Evolutionary conservation across 2,329 filamentous ascomycete species (phyloP), one percentile per base, ranked within the genome.

Genomic region (Hypoxylon sp.): DNA sequence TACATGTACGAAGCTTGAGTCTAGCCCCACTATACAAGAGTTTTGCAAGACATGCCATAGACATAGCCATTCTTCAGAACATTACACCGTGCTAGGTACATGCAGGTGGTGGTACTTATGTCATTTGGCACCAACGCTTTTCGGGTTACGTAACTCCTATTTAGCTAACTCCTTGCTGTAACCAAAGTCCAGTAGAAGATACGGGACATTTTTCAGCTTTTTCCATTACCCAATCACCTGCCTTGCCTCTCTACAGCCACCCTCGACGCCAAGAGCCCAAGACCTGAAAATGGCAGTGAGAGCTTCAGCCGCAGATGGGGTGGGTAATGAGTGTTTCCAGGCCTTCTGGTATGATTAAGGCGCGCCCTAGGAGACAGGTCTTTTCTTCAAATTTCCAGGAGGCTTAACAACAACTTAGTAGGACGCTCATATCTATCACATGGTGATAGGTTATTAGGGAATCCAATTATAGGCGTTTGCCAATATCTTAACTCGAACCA

Each of bases 201-300:
- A 67, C 56, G 55, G 60, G 11, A 56, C 22, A 11, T 35, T 11
- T 64, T 53, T 65, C 53, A 61, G 49, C 53, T 68, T 65, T 57
- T 33, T 49, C 33, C 30, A 56, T 33, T 42, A 58, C 53, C 51
- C 48, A 53, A 58, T 57, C 50, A 50, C 25, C n/a, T 35, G 31
- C 46, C 49, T 59, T 33, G 30, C 31, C n/a, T 57, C 20, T 46
- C 35, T 31, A 11, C n/a, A 55, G 14, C 25, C 11, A 37, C 31
- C 53, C 46, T 61, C 40, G 53, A 37, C 17, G 66, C 61, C 61
- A 68, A 68, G 66, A 57, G 17, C 46, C 22, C 27, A 67, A 46
- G 25, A 8, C 30, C n/a, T 42, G 31, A 22, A 30, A 59, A 50
- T 49, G 22, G 46, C 40, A 51, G 14, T 30, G 35, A 14, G 22